Evolutionary conservation across 768 basidiomycete species (phyloP), one percentile per base, ranked within the genome.

Genomic region (Termitomyces sp.): DNA sequence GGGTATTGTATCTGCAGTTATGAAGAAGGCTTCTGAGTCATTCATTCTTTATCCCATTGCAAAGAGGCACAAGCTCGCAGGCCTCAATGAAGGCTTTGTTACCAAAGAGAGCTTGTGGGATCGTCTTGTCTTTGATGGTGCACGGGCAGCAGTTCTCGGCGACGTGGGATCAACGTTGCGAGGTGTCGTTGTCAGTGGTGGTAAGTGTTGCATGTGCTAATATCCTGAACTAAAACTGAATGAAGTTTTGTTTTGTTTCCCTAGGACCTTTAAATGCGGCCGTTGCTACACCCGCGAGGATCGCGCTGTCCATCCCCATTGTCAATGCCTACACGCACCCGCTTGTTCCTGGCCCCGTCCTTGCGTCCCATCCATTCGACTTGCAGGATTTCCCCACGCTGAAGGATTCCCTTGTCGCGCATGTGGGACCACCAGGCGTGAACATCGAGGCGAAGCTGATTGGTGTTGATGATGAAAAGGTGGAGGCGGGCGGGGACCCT

Each of bases 61-160:
- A 2, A 85, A 84, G 79, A 80, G 89, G 33, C 95, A 95, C 71
- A 96, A 96, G 69, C 60, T 85, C 18, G 78, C 86, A 0, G 82
- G 79, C 3, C 71, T 95, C 4, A 67, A 72, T 0, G 88, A 91
- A 56, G 95, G 95, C 5, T 90, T 86, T 62, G 62, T 93, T 40
- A 86, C 83, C 16, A 87, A 87, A 66, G 86, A 89, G 57, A 88
- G 89, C 57, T 69, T 93, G n/a, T 93, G 91, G 88, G 94, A 97
- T 68, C 81, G 87, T 53, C 72, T 88, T 12, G 82, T 93, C 30
- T 90, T 92, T 69, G 86, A 87, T 56, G 71, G 73, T 12, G 87
- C 91, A 12, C 79, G 95, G 24, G 77, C 76, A 39, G 68, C 74
- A 61, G 78, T 85, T 30, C 67, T 91, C 58, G 84, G 88, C 56